These are phyloP conservation scores for Citrullus colocynthis DNA, from an alignment of 306 rosid species.

Conservation along the genomic window DNA sequence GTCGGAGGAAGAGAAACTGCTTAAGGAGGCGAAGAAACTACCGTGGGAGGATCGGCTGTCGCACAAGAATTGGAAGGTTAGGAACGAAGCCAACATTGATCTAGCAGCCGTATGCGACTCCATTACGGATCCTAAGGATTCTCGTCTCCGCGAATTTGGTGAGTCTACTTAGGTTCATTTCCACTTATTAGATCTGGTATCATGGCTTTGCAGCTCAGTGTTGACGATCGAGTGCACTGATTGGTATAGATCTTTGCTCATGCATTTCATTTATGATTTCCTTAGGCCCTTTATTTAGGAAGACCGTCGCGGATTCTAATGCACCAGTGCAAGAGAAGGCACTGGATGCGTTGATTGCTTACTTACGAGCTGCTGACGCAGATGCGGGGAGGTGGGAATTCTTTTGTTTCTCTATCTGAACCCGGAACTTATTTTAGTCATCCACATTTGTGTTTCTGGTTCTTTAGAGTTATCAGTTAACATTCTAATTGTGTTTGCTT, in stretches of 20 bases:
- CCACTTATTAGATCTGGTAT: conserved; percentile 11
- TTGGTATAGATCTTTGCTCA: conserved; percentile 14
- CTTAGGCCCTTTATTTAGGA: conserved; percentile 59
- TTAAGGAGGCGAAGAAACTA: conserved; percentile 94
- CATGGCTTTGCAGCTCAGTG: conserved; percentile 8
- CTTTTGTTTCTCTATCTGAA: neutral
- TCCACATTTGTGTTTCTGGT: neutral
- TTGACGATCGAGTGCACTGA: conserved; percentile 16
- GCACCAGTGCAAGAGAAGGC: conserved; percentile 99
- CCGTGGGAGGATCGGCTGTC: conserved; percentile 96
- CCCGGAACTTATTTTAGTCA: neutral
- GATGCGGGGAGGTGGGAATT: conserved; percentile 67
- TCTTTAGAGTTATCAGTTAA: neutral
- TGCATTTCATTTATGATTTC: conserved; percentile 8
- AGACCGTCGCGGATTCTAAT: conserved; percentile 88
- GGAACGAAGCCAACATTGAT: conserved; percentile 88
- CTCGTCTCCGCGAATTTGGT: conserved; percentile 95
- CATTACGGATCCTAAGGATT: conserved; percentile 90
- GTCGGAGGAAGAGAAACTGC: conserved; percentile 95
- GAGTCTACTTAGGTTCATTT: conserved; percentile 19
- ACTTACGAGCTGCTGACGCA: conserved; percentile 88
- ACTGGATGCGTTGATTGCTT: conserved; percentile 85
- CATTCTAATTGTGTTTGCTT: neutral
- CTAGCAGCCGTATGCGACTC: conserved; percentile 84
- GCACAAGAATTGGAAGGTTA: conserved; percentile 98